Evolutionary conservation across 2,329 filamentous ascomycete species (phyloP).

Genomic region (Paraphaeosphaeria sporulosa): DNA sequence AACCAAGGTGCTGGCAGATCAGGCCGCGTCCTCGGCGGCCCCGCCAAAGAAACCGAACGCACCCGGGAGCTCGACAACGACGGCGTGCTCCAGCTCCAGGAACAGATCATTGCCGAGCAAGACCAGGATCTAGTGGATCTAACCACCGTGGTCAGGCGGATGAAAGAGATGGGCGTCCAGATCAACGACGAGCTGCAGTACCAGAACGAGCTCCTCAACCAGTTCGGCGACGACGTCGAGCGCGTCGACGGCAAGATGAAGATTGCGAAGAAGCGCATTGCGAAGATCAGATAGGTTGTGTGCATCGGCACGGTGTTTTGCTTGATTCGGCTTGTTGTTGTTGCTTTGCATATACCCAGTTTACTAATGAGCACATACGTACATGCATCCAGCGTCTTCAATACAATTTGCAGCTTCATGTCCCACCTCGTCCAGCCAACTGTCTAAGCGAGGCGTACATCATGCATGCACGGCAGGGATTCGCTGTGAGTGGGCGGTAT

Average conservation of each 20-base stretch:
- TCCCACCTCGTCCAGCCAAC: no score
- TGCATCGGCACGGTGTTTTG: background rate
- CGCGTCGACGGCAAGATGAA: conserved; percentile 72
- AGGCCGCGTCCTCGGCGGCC: conserved; percentile 72
- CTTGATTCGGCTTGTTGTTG: background rate
- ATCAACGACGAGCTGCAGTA: conserved; percentile 77
- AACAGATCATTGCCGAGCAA: conserved; percentile 76
- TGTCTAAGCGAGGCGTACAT: no score
- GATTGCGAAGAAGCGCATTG: conserved; percentile 75
- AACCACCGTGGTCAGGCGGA: conserved; percentile 71
- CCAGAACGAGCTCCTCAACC: conserved; percentile 75
- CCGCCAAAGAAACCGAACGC: conserved; percentile 75
- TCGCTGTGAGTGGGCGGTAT: no score
- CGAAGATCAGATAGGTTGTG: conserved; percentile 61
- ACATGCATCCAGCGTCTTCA: background rate
- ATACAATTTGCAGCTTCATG: background rate
- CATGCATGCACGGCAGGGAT: no score
- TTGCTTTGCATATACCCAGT: conserved; percentile 7
- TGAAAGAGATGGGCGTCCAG: conserved; percentile 79
- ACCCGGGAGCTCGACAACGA: conserved; percentile 80
- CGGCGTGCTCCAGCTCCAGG: conserved; percentile 76
- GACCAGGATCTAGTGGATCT: conserved; percentile 75
- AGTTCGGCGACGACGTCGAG: conserved; percentile 71
- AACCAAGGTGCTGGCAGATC: conserved; percentile 14
- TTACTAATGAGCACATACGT: background rate